Evolutionary conservation across 495 filamentous ascomycete genomes (phyloP).

Genomic region (Aspergillus hancockii): DNA sequence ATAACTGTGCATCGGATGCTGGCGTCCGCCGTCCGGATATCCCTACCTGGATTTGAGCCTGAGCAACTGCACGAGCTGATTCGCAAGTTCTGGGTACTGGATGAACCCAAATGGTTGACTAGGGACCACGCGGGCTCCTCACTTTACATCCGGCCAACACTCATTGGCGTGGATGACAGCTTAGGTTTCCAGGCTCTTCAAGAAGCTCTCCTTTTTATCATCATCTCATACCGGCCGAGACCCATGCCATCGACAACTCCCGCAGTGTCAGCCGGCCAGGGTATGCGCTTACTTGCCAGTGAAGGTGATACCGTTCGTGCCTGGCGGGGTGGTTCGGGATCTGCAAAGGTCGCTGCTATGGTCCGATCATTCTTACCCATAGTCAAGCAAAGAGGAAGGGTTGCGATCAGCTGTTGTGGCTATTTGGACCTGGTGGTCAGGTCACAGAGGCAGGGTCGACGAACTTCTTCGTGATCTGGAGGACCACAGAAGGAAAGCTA

Average conservation of each 20-base stretch:
- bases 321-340: slow-evolving; percentile 6
- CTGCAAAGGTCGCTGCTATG: slow-evolving; percentile 8
- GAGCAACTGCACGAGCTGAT: neutral
- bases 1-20: slow-evolving; percentile 9
- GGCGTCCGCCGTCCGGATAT: neutral
- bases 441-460: slow-evolving; percentile 2
- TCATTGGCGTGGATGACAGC: neutral
- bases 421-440: neutral
- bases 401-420: slow-evolving; percentile 5
- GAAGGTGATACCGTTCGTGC: neutral
- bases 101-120: slow-evolving; percentile 2
- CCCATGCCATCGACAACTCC: neutral
- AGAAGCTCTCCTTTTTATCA: slow-evolving; percentile 3
- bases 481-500: neutral
- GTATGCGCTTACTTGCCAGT: neutral
- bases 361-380: neutral
- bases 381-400: neutral
- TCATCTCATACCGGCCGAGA: neutral
- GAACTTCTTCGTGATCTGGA: slow-evolving; percentile 11
- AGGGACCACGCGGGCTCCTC: neutral
- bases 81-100: neutral
- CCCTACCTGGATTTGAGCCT: neutral
- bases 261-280: too few species aligned
- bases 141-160: slow-evolving; percentile 5
- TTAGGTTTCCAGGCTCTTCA: slow-evolving; percentile 1